Evolutionary conservation across 2,329 filamentous ascomycete species (phyloP).

Genomic region (Colletotrichum sp.): DNA sequence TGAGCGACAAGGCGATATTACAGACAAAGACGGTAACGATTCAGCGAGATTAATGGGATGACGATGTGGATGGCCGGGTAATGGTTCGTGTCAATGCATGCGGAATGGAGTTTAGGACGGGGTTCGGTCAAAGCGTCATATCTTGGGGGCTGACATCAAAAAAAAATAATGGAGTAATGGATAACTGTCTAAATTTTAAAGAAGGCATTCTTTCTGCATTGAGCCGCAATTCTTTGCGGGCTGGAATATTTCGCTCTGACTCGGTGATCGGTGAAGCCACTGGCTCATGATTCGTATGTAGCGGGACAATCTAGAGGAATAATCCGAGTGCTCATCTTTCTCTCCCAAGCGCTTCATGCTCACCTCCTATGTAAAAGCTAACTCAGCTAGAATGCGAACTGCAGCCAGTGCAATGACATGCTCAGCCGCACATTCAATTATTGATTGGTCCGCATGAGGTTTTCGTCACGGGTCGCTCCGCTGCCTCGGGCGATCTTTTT

Average conservation of each 20-base stretch:
- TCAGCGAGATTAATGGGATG: not conserved
- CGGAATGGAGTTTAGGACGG: not conserved
- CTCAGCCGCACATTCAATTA: not conserved
- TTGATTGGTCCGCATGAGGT: not conserved
- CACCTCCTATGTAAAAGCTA: rapidly evolving
- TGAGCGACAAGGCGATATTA: conserved; percentile 31
- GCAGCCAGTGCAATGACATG: not conserved
- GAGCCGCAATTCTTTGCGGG: not conserved
- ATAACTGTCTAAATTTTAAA: not conserved
- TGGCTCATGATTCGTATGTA: not conserved
- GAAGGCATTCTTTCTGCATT: not conserved
- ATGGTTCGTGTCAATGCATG: not conserved
- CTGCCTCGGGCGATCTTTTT: not conserved
- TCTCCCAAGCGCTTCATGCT: not conserved
- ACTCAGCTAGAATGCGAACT: rapidly evolving
- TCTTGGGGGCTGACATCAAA: not conserved
- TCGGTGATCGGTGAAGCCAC: not conserved
- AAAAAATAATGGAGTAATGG: not conserved
- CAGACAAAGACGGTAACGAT: conserved; percentile 28
- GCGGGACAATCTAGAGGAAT: not conserved
- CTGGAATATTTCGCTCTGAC: not conserved
- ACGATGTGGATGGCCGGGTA: not conserved
- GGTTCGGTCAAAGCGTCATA: not conserved
- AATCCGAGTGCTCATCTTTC: not conserved
- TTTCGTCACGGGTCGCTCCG: not conserved